Evolutionary conservation across 2,329 filamentous ascomycete species (phyloP), one percentile per base, ranked within the genome.

Genomic region (Balansia obtecta): DNA sequence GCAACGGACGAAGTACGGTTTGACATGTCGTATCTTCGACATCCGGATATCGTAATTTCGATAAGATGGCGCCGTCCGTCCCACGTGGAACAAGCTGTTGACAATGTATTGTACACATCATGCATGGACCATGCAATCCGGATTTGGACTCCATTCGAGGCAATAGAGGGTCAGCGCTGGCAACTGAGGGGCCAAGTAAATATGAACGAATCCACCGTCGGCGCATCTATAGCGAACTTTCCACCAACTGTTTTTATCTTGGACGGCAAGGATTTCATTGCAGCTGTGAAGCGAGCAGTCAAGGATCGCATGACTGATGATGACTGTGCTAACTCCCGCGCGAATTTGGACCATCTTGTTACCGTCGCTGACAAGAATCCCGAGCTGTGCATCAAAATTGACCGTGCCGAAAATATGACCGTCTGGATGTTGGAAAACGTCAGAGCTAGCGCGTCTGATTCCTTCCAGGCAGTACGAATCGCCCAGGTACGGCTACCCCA

Each of bases 361-460:
- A 85, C 89, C 57, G 77, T 96, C 57, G 88, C 88, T 10, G 93
- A 91, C 54, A 83, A 84, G 48, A 86, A 78, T 50, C 88, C 90
- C 0, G 93, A 98, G 63, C 80, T 98, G 2, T 93, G 89, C 57
- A 75, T 97, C 22, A 82, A 91, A 9, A 73, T 95, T 45, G 88
- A 97, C 65, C 82, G 83, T n/a, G 72, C 76, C 45, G 91, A 91
- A 1, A 82, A 83, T 56, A 88, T 97, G 85, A 89, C 87, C 40
- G 88, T 88, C 0, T 96, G 91, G 87, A 91, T 88, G 0, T 69
- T 98, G 50, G 90, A 97, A 64, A 90, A 91, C 60, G 78, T 95
- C 18, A 84, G 85, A 37, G 82, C 79, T 58, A 88, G 83, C 60
- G 71, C 75, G 33, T 80, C 79, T 56, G 79, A 79, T 52, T 73